Percentiles rank a stretch among this genome's conserved stretches.
These are phyloP conservation scores for Ceratocystiopsis brevicomis DNA, from an alignment of 2,329 filamentous ascomycete species.

Conservation along the genomic window DNA sequence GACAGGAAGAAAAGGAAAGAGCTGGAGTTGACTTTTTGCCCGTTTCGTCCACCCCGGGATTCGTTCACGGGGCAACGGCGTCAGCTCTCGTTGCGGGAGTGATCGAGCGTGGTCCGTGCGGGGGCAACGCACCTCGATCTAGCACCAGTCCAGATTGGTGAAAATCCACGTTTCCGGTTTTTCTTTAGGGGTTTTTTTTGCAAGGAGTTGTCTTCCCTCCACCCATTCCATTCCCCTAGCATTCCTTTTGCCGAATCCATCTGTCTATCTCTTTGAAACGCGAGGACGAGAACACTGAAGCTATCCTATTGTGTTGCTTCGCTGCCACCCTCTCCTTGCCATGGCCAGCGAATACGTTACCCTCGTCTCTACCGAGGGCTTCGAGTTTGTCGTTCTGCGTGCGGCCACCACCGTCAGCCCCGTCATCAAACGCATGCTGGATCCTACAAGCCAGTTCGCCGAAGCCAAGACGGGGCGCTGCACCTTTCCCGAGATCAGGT, in stretches of 20 bases:
- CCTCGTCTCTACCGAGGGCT: slow-evolving; percentile 56
- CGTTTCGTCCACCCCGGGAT: slow-evolving; percentile 4
- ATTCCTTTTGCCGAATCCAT: no score
- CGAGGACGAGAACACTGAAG: no score
- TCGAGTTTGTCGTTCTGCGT: slow-evolving; percentile 56
- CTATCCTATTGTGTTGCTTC: neutral
- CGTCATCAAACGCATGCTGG: slow-evolving; percentile 56
- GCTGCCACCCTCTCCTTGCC: neutral
- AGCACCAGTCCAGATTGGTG: neutral
- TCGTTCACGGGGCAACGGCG: slow-evolving; percentile 8
- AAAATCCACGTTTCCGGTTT: neutral
- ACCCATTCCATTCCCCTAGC: no score
- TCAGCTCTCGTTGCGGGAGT: slow-evolving; percentile 2
- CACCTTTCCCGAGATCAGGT: slow-evolving; percentile 57
- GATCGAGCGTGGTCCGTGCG: slow-evolving; percentile 3
- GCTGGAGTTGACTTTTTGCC: slow-evolving; percentile 8
- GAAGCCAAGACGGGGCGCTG: slow-evolving; percentile 48
- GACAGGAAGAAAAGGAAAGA: neutral
- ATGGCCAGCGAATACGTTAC: slow-evolving; percentile 50
- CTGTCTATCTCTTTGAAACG: no score
- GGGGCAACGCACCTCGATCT: neutral
- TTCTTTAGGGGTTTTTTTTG: neutral
- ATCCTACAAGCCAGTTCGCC: slow-evolving; percentile 45
- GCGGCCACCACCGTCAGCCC: slow-evolving; percentile 52
- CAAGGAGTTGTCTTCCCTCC: neutral